phyloP scores from a whole-genome alignment of 2,329 filamentous ascomycete genomes.

The Clarireedia hainanense region DNA sequence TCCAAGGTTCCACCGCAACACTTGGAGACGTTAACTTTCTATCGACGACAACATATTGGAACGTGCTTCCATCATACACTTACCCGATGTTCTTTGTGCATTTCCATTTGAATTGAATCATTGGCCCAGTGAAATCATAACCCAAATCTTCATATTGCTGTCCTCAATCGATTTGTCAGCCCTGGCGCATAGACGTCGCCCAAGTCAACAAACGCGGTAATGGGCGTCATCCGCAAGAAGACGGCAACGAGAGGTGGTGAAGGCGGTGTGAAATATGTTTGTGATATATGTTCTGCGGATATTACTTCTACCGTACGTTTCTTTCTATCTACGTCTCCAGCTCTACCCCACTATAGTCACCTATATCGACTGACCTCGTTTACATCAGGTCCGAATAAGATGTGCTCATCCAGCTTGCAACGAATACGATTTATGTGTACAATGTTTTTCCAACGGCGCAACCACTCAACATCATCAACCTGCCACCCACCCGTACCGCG shows the following conservation, averaged over 20 bases:
- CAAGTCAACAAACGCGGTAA: constrained; percentile 31
- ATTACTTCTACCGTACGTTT: constrained; percentile 85
- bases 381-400: constrained; percentile 75
- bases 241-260: constrained; percentile 78
- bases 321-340: background rate
- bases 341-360: background rate
- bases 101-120: too few relatives aligned
- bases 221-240: constrained; percentile 97
- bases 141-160: background rate
- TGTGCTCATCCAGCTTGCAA: constrained; percentile 72
- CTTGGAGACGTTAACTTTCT: too few relatives aligned
- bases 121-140: background rate
- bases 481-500: constrained; percentile 76
- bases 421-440: constrained; percentile 95
- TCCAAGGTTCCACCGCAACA: too few relatives aligned
- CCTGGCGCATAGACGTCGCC: constrained; percentile 1
- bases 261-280: constrained; percentile 90
- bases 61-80: too few relatives aligned
- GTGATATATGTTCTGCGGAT: constrained; percentile 92
- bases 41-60: too few relatives aligned
- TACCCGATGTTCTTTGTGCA: too few relatives aligned
- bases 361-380: constrained; percentile 4
- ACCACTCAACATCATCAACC: constrained; percentile 80
- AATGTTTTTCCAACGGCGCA: constrained; percentile 82
- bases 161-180: background rate